phyloP scores from a whole-genome alignment of 768 basidiomycete genomes.

The Lactarius hatsudake region DNA sequence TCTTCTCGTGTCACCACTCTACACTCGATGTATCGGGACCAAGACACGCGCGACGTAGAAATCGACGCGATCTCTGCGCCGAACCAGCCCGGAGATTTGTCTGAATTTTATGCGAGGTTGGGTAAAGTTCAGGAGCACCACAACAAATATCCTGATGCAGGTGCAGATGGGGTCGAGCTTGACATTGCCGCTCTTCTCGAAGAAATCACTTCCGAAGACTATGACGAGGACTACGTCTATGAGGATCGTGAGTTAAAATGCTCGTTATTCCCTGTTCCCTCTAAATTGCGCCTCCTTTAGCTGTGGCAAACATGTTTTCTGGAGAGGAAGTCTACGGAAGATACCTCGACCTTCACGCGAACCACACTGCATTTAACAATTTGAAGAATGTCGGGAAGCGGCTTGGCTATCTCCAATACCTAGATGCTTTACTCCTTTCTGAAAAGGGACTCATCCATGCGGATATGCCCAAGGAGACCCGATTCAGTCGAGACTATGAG shows the following conservation, averaged over 20 bases:
- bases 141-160: slow-evolving; percentile 90
- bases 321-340: slow-evolving; percentile 95
- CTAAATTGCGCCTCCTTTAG: slow-evolving; percentile 38
- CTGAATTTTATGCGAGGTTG: slow-evolving; percentile 95
- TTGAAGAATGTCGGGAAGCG: slow-evolving; percentile 81
- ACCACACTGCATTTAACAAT: slow-evolving; percentile 88
- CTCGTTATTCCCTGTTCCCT: slow-evolving; percentile 27
- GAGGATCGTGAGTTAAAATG: slow-evolving; percentile 84
- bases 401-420: slow-evolving; percentile 88
- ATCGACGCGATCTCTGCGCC: slow-evolving; percentile 59
- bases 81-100: slow-evolving; percentile 62
- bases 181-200: slow-evolving; percentile 82
- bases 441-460: slow-evolving; percentile 59
- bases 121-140: slow-evolving; percentile 96
- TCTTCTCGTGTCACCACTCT: slow-evolving; percentile 63
- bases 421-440: slow-evolving; percentile 76
- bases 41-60: slow-evolving; percentile 68
- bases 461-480: slow-evolving; percentile 66
- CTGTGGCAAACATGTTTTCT: slow-evolving; percentile 83
- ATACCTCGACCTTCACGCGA: slow-evolving; percentile 88
- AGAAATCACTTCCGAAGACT: slow-evolving; percentile 64
- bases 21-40: slow-evolving; percentile 73
- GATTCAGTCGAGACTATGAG: slow-evolving; percentile 75
- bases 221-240: slow-evolving; percentile 71
- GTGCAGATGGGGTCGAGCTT: slow-evolving; percentile 74